A percentile compares a stretch with the other conserved stretches of the same genome.
These are phyloP conservation scores for Epichloe gansuensis DNA, from an alignment of 2,329 filamentous ascomycete species.

Conservation along the genomic window DNA sequence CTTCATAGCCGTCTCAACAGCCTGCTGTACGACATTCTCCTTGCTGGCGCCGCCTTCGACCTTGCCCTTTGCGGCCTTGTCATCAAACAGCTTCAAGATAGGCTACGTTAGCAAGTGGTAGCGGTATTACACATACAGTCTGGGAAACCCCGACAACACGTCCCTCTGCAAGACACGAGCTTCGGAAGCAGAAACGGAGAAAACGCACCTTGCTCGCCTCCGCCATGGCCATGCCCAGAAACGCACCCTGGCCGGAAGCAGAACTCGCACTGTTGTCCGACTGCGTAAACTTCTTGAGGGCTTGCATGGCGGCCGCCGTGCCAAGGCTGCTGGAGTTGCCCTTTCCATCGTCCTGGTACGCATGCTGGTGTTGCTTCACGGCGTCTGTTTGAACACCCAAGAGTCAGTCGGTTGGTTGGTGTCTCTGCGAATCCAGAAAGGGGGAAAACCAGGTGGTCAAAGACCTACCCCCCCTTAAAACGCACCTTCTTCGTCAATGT, in stretches of 20 bases:
- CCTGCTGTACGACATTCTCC: slow-evolving; percentile 65
- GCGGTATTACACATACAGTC: not conserved
- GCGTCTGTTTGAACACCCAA: slow-evolving; percentile 35
- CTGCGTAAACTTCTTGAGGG: slow-evolving; percentile 64
- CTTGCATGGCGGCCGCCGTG: slow-evolving; percentile 67
- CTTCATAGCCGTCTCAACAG: slow-evolving; percentile 78
- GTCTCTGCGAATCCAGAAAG: not conserved
- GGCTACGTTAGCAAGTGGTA: not conserved
- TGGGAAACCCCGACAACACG: not conserved
- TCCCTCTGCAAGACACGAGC: no score
- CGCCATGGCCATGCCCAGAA: slow-evolving; percentile 76
- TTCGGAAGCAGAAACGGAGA: not conserved
- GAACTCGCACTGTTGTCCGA: slow-evolving; percentile 36
- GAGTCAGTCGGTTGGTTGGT: not conserved
- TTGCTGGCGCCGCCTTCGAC: slow-evolving; percentile 54
- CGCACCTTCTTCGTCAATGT: slow-evolving; percentile 38
- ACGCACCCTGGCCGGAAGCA: slow-evolving; percentile 55
- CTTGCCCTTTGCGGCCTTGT: slow-evolving; percentile 41
- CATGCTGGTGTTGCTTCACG: slow-evolving; percentile 62
- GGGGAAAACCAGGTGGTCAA: not conserved
- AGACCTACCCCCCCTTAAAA: not conserved
- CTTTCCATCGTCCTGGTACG: slow-evolving; percentile 45
- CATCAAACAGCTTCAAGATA: slow-evolving; percentile 42
- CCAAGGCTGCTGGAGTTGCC: slow-evolving; percentile 46
- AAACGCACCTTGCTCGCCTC: slow-evolving; percentile 63